Evolutionary conservation across 73 alveolate species (phyloP), one percentile per base, ranked within the genome.

Genomic region (Symbiodinium natans): DNA sequence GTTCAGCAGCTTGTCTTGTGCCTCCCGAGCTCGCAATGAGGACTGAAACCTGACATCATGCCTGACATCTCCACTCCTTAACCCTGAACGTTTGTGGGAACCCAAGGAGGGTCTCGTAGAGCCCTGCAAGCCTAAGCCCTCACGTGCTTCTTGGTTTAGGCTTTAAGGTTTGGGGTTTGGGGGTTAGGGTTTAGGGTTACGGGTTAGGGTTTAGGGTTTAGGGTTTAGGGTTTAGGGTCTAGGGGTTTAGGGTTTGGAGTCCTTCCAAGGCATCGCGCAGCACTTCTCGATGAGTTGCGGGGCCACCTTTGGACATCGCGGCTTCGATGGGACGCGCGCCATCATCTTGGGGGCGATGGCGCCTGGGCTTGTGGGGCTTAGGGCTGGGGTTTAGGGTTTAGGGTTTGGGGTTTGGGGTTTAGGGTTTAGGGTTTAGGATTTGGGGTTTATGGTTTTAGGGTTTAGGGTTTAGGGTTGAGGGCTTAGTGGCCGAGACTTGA

Each of bases 241-340:
- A n/a, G n/a, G n/a, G n/a, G n/a, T n/a, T n/a, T n/a, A n/a, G n/a
- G n/a, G n/a, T n/a, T n/a, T n/a, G n/a, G n/a, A n/a, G n/a, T n/a
- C n/a, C n/a, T n/a, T n/a, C n/a, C 86, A 39, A 88, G 95, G 95
- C 33, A 92, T 92, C 21, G 98, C 92, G 80, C 98, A 77, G 42
- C 98, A 92, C 92, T 92, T 92, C 63, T 83, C 92, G 68, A 92
- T 92, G 89, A 92, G 98, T 63, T 92, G 98, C 42, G 92, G 98
- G 1, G 98, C 96, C 15, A 90, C 96, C 59, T 41, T 74, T 3
- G 92, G 71, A 27, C 98, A 73, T 34, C 98, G 98, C 19, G 98
- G 98, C 92, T 92, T 92, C 43, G 98, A 92, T 43, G 98, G 98
- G n/a, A 92, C 98, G 9, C 98, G 98, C 23, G 98, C 75, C 25